Evolutionary conservation across 495 filamentous ascomycete species (phyloP), one percentile per base, ranked within the genome.

Genomic region (Xylaria intraflava): DNA sequence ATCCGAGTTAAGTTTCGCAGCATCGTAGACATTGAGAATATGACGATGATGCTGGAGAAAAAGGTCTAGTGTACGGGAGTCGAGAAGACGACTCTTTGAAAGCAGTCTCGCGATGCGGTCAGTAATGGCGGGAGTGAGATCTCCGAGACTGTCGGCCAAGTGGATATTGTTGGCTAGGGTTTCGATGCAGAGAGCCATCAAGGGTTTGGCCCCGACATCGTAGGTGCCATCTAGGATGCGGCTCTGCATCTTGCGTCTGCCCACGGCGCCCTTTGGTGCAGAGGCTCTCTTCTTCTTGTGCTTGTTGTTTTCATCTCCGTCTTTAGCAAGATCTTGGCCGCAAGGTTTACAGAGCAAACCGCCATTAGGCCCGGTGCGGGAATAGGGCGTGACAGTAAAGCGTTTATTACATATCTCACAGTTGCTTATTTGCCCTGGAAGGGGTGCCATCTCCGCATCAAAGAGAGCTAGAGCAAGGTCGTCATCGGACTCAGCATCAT

Each of bases 351-450:
- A 98, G 11, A 98, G 76, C 17, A 98, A 70, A 16, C 90, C 92
- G 1, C 90, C 90, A 16, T 85, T 75, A 0, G 87, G 85, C 12
- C 86, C 87, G n/a, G 82, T 78, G 59, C 88, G 87, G 57, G 84
- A 87, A 65, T 98, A 98, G 0, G 90, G 72, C 0, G 93, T 96
- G 24, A 98, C 93, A 0, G 90, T 96, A 63, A 98, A 98, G 22
- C 93, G 84, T 61, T 89, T 92, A 20, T 81, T 76, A 64, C 93
- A 98, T 6, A 80, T 69, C 41, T 88, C 89, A 60, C 93, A 98
- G 59, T 95, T 92, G 24, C 85, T 88, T 55, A 89, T 79, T 67
- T 98, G 93, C 2, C 89, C 91, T 0, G 93, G 88, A 14, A 84
- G 62, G 35, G 85, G 86, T n/a, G 76, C 77, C 27, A 76, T 60